Evolutionary conservation across 2,329 filamentous ascomycete species (phyloP), one percentile per base, ranked within the genome.

Genomic region (Paraphoma sp.): DNA sequence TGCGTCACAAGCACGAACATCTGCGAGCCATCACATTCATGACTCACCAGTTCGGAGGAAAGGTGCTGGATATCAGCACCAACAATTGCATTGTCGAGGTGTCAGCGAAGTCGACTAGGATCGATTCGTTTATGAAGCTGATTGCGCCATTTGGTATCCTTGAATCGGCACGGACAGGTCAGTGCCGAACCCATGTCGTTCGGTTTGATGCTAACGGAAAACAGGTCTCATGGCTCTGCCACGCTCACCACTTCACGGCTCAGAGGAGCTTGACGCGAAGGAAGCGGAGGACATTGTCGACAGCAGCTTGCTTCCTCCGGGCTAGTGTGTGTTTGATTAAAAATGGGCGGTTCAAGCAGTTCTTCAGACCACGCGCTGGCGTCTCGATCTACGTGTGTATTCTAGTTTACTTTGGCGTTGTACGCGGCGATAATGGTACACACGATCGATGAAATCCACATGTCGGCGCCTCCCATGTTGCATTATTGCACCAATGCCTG

Each of bases 81-180:
- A 97, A 92, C 80, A 98, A 96, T 81, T 98, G 95, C 80, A 98
- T 98, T 77, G 93, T 99, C 57, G 95, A 99, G 80, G 79, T 99
- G 7, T 97, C 93, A 51, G 95, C 95, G 57, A 99, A 99, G 80
- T 93, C 92, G 36, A 87, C 84, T 60, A 89, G 95, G 79, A 97
- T 99, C 74, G 93, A 99, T 80, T 96, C 93, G 1, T 99, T 97
- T 83, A 89, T 99, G 81, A 99, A 98, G 82, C 86, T 99, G 60
- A 89, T 99, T 72, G 85, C 87, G 54, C 94, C 94, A 11, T 99
- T 98, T 76, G 95, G 95, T 73, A 97, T 99, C 68, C 85, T 99
- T 49, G 95, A 99, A 81, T 97, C 93, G 48, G 93, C 94, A 49
- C 88, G 95, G 59, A 98, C 95, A 55, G 95, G 81, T 83, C 58